Evolutionary conservation across 2,329 filamentous ascomycete species (phyloP).

Genomic region (Colletotrichum kahawae): DNA sequence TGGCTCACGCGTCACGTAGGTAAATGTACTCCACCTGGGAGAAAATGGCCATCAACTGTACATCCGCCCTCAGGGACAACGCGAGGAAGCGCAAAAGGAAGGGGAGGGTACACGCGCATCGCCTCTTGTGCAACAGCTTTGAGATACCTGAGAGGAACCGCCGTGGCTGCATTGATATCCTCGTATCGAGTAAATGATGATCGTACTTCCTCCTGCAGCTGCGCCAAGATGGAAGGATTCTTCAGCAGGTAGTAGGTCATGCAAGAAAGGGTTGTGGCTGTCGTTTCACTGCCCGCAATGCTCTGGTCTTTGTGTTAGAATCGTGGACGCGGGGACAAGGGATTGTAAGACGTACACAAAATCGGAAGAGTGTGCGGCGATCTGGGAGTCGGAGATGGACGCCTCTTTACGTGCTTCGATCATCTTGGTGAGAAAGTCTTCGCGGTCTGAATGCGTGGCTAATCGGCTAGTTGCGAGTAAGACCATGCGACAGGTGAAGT

Average conservation of each 20-base stretch:
- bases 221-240: constrained; percentile 31
- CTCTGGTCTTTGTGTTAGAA: neutral
- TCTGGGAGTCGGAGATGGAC: constrained; percentile 28
- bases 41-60: neutral
- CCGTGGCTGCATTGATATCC: constrained; percentile 38
- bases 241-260: neutral
- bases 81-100: neutral
- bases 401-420: neutral
- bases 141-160: constrained; percentile 58
- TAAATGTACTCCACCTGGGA: neutral
- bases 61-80: neutral
- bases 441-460: neutral
- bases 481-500: neutral
- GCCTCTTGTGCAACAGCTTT: constrained; percentile 62
- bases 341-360: constrained; percentile 24
- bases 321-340: neutral
- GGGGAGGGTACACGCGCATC: constrained; percentile 58
- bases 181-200: constrained; percentile 21
- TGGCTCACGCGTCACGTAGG: too few relatives aligned
- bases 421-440: constrained; percentile 1
- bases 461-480: neutral
- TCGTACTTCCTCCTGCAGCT: constrained; percentile 53
- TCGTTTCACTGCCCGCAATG: neutral
- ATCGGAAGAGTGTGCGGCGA: constrained; percentile 31
- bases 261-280: neutral